Conservation (phyloP, 73 alveolate genomes). For the Stentor roeselii region DNA sequence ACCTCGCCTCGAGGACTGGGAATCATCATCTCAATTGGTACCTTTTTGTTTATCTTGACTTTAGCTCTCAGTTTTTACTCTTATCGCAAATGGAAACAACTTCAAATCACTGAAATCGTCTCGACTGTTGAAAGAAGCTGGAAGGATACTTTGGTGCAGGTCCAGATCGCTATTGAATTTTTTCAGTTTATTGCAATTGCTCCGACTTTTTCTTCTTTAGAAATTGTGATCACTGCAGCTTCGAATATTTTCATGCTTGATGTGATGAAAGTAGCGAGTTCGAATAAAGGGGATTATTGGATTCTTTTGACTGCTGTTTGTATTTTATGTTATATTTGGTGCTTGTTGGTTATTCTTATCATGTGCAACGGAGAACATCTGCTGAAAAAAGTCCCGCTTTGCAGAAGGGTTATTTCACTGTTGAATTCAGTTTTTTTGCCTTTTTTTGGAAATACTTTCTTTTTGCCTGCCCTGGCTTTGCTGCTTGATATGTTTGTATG, state of each 20-base stretch:
- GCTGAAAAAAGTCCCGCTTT: neutral
- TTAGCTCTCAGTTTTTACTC: conserved; percentile 10
- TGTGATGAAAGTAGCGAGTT: neutral
- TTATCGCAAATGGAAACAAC: conserved; percentile 17
- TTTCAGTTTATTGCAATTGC: conserved; percentile 34
- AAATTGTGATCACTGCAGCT: conserved; percentile 22
- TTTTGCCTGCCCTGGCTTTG: conserved; percentile 21
- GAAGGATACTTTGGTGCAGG: conserved; percentile 27
- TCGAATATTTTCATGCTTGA: conserved; percentile 27
- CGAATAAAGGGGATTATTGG: conserved; percentile 3
- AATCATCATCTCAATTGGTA: conserved; percentile 14
- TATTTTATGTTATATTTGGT: conserved; percentile 23
- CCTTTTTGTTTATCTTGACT: conserved; percentile 17
- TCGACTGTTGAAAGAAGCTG: conserved; percentile 13
- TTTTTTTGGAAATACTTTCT: conserved; percentile 16
- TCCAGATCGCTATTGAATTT: conserved; percentile 8
- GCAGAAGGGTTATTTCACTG: neutral
- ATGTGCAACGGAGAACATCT: conserved; percentile 24
- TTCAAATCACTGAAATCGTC: neutral
- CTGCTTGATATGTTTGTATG: conserved; percentile 26
- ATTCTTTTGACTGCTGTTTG: neutral
- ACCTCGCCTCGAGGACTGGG: neutral
- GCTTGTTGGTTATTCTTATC: neutral
- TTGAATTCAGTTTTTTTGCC: conserved; percentile 21
- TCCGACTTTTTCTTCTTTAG: conserved; percentile 16